Base-by-base conservation (phyloP, 1,139 yeast species). In the Lodderomyces jiufengensis region DNA sequence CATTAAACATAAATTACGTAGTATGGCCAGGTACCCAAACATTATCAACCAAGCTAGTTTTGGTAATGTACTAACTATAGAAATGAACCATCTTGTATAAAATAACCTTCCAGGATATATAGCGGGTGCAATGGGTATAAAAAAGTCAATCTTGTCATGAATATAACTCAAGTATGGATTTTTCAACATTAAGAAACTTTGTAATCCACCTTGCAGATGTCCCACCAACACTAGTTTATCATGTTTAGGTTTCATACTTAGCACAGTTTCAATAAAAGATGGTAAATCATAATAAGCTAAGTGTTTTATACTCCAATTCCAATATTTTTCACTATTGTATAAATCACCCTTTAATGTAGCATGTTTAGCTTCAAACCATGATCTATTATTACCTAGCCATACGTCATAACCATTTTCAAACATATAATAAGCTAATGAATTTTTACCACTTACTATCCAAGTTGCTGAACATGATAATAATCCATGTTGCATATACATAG, bases 131-230 rank as follows among this genome's bases (percentile, higher is more conserved):
- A 92, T 60, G 0, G 94, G 86, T 33, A 84, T 67, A 51, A 88
- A 84, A 41, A 75, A 69, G 39, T 79, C 81, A 15, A 92, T 56
- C 45, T 78, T 78, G 2, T 63, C 61, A 39, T 70, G 76, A 27
- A 54, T 36, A 1, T 49, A 47, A 5, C 35, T 35, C 32, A 66
- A 50, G n/a, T 61, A 49, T n/a, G 53, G 55, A 42, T 66, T 66
- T 32, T 62, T 58, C 37, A 75, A 68, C 55, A 78, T 73, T 31
- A 85, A 61, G 41, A 87, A 83, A 1, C 83, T 71, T 56, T 90
- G 95, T 1, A 96, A 77, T 3, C 97, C 87, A 2, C 97, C 97
- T 59, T 92, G 98, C 16, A 95, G 86, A 53, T 92, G 98, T 0
- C 90, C 90, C 9, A 82, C 70, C 21, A 90, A 59, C 1, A 82